Evolutionary conservation across 371 early-diverging fungal genomes (phyloP), one percentile per base, ranked within the genome.

Genomic region (Apophysomyces ossiformis): DNA sequence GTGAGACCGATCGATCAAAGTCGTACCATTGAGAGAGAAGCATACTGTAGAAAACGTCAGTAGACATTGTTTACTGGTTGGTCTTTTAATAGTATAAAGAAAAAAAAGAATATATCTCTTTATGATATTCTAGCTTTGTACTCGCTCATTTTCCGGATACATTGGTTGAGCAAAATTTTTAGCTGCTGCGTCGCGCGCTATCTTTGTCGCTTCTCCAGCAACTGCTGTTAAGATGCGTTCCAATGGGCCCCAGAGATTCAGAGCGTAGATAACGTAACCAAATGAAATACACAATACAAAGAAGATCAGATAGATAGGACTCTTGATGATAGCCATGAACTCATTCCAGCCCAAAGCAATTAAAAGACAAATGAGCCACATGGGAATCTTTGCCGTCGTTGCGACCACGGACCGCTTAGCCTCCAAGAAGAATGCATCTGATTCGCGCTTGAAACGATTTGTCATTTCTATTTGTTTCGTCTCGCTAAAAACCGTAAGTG

Each of bases 361-460:
- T 57, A 94, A 76, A 57, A 95, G 75, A 26, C 86, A 85, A 21
- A 95, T 77, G 58, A 95, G 88, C 96, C 97, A 98, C 38, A 81
- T 76, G 8, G 99, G 99, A 41, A 97, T 85, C 61, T 90, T 90
- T 61, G 91, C 92, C 37, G 92, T 92, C 0, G 94, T 94, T 1
- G 90, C 72, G 1, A 98, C 96, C 61, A 95, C 89, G 0, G 96
- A 92, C 35, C 99, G 91, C 78, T 98, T 98, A 3, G 98, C 98
- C 70, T 98, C 98, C 63, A 97, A 74, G 66, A 92, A 98, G 70
- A 95, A 85, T 1, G 90, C 90, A 76, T 97, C 96, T 0, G 94
- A 91, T 67, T 97, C 97, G 32, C 92, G 85, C 71, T 89, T 89
- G 83, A 97, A 95, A 57, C 92, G 79, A 46, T 87, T 89, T n/a